These are phyloP conservation scores for Camelina sativa DNA, from an alignment of 345 rosid species.

Conservation along the genomic window DNA sequence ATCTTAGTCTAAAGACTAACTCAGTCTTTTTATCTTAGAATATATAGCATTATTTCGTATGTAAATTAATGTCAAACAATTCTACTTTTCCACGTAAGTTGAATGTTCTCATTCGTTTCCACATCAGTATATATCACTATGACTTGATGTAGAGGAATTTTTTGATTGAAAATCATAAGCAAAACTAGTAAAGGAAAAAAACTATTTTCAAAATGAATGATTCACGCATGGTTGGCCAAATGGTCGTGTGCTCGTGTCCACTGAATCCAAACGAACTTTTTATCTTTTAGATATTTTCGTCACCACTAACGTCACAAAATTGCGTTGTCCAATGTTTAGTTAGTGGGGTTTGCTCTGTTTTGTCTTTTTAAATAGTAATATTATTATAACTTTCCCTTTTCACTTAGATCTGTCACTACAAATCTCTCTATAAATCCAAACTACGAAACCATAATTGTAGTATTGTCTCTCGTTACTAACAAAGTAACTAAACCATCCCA, in stretches of 20 bases:
- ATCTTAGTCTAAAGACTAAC: no score
- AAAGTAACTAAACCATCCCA: background rate
- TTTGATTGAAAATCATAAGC: no score
- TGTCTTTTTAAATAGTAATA: background rate
- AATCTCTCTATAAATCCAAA: conserved; percentile 13
- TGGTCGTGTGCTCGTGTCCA: conserved; percentile 18
- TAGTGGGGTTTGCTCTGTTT: background rate
- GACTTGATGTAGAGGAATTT: no score
- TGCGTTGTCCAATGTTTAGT: conserved; percentile 8
- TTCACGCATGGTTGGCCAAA: conserved; percentile 3
- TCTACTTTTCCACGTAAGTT: background rate
- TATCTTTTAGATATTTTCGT: conserved; percentile 26
- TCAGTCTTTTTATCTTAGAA: no score
- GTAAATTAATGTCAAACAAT: background rate
- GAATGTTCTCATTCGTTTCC: conserved; percentile 23
- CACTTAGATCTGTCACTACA: conserved; percentile 23
- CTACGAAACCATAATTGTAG: background rate
- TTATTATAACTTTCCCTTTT: background rate
- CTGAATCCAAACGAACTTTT: conserved; percentile 14
- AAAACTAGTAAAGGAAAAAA: no score
- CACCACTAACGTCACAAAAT: conserved; percentile 44
- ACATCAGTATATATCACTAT: no score
- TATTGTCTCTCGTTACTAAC: no score
- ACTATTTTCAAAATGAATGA: no score
- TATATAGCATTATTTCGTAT: background rate